A percentile compares a stretch with the other conserved stretches of the same genome.
Conservation (phyloP, 148 eudicot species). For the Rhododendron ferrugineum region DNA sequence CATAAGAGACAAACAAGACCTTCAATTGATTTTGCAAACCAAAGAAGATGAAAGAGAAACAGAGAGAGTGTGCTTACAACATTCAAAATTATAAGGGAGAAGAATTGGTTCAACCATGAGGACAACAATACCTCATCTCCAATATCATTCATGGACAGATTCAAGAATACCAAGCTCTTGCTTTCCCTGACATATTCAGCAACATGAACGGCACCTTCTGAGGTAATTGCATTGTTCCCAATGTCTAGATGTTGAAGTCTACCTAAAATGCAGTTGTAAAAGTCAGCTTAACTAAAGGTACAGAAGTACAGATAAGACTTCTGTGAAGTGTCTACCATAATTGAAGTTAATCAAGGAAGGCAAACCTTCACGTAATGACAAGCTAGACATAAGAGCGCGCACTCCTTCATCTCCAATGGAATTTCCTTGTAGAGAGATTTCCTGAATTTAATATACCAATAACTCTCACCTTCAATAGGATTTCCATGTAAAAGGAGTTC, state of each 20-base stretch:
- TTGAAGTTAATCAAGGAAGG: neutral
- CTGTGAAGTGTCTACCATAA: neutral
- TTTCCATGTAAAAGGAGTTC: conserved; percentile 73
- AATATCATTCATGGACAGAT: conserved; percentile 83
- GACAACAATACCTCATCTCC: conserved; percentile 70
- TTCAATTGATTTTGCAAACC: no score
- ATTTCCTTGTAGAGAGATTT: conserved; percentile 83
- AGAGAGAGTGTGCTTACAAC: no score
- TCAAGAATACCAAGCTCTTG: conserved; percentile 69
- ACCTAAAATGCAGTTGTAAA: conserved; percentile 23
- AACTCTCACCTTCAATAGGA: conserved; percentile 35
- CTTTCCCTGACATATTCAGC: conserved; percentile 74
- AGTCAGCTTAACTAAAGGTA: conserved; percentile 2
- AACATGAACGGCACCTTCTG: conserved; percentile 70
- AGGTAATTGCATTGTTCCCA: conserved; percentile 76
- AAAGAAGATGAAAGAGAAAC: no score
- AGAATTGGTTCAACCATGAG: neutral
- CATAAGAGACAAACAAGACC: no score
- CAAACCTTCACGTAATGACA: conserved; percentile 69
- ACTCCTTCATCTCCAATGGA: conserved; percentile 94
- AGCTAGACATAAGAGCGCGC: conserved; percentile 63
- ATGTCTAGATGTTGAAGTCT: conserved; percentile 64
- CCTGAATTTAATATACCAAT: conserved; percentile 34
- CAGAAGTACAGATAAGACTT: neutral
- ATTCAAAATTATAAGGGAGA: neutral